Conservation (phyloP, 192 early-diverging fungal genomes). For the Thoreauomyces humboldtii region DNA sequence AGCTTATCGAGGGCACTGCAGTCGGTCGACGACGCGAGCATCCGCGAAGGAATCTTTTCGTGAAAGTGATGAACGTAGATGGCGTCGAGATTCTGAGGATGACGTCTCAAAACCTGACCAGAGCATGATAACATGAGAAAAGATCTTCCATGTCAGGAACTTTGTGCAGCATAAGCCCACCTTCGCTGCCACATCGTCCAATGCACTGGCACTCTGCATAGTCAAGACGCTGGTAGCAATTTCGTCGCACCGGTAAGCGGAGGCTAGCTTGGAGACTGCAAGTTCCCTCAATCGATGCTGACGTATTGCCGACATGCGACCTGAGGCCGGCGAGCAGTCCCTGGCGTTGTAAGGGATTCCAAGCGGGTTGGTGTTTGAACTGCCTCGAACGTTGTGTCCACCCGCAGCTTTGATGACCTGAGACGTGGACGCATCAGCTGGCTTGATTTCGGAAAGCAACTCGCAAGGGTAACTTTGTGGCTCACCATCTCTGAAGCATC, state of each 20-base stretch:
- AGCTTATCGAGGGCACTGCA: conserved; percentile 27
- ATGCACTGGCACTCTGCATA: conserved; percentile 39
- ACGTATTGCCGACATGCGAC: conserved; percentile 22
- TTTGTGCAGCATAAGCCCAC: neutral
- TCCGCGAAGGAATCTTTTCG: conserved; percentile 45
- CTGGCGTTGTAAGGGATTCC: conserved; percentile 8
- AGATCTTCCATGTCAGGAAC: neutral
- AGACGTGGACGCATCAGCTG: too few species aligned
- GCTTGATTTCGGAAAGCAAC: too few species aligned
- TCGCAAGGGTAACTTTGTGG: neutral
- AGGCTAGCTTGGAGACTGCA: conserved; percentile 36
- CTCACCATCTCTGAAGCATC: conserved; percentile 33
- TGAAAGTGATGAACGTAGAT: conserved; percentile 44
- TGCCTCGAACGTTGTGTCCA: conserved; percentile 4
- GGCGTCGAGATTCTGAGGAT: conserved; percentile 33
- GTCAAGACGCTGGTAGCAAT: conserved; percentile 36
- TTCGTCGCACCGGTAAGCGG: conserved; percentile 39
- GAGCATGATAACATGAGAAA: neutral
- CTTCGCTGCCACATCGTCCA: conserved; percentile 39
- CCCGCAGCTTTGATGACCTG: conserved; percentile 35
- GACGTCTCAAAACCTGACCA: conserved; percentile 34
- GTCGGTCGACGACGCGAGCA: conserved; percentile 37
- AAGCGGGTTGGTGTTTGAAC: conserved; percentile 7
- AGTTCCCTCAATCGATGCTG: conserved; percentile 36
- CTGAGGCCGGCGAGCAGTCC: neutral